Evolutionary conservation across 352 stramenopile genomes (phyloP), one percentile per base, ranked within the genome.

Genomic region (Globisporangium iwayamae): DNA sequence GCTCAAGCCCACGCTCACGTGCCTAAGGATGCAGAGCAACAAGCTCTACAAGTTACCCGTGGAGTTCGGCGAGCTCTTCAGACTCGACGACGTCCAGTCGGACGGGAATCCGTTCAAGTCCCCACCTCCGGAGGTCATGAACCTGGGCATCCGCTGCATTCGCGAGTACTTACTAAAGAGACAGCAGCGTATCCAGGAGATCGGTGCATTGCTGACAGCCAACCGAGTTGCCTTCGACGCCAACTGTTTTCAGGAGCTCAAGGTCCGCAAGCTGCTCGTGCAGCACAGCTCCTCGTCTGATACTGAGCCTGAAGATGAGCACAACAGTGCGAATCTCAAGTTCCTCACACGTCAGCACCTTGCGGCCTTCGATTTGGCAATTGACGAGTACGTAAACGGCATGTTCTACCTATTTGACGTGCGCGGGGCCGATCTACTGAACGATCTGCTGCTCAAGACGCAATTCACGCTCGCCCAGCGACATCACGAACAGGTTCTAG

Each of bases 61-160:
- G 10, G 75, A 72, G 43, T 90, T 93, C 64, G 80, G 80, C 0
- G 71, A 75, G 18, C 60, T 93, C 30, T 14, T 50, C 6, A 63
- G 25, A 2, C 61, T 93, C 6, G 54, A 87, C 18, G 56, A 75
- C 28, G 68, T 90, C 6, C 73, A 89, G 38, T 85, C 76, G 43
- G 81, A 93, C 34, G 81, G 84, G 13, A 93, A 91, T 58, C 84
- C 84, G n/a, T 89, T 91, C 51, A 70, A 74, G 20, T 91, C 80
- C 10, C 84, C 84, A 4, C 84, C 84, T 6, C 72, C 84, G 0
- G 73, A 88, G 70, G 68, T 91, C 6, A 83, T 93, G 71, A 74
- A 67, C 34, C 69, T 87, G 32, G 80, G 77, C 16, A 83, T 86
- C 13, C 39, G 48, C 18, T 47, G 62, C 13, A 89, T 93, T 32